A percentile compares a stretch with the other conserved stretches of the same genome.
These are phyloP conservation scores for Nectriaceae sp. DNA, from an alignment of 2,329 filamentous ascomycete genomes.

Conservation along the genomic window DNA sequence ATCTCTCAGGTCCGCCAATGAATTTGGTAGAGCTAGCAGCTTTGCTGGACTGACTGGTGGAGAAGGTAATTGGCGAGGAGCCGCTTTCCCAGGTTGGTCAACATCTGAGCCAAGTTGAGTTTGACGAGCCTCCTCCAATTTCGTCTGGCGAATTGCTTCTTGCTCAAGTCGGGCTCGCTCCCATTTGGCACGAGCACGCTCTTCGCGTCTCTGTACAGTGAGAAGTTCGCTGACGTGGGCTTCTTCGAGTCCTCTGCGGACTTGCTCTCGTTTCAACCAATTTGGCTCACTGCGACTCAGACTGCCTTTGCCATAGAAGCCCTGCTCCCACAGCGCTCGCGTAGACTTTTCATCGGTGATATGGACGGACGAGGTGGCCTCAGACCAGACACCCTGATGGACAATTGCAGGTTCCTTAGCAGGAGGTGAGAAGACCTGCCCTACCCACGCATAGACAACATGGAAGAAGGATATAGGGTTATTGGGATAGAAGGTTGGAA, in stretches of 20 bases:
- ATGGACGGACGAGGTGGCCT: slow-evolving; percentile 79
- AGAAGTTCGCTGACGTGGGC: slow-evolving; percentile 78
- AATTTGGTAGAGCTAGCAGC: slow-evolving; percentile 60
- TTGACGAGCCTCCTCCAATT: slow-evolving; percentile 45
- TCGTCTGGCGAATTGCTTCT: slow-evolving; percentile 76
- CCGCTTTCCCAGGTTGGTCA: slow-evolving; percentile 3
- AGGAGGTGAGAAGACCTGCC: slow-evolving; percentile 69
- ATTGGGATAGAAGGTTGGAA: slow-evolving; percentile 86
- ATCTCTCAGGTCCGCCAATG: slow-evolving; percentile 37
- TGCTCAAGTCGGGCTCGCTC: slow-evolving; percentile 87
- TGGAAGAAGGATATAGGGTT: slow-evolving; percentile 89
- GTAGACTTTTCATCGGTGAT: slow-evolving; percentile 76
- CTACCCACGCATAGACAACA: slow-evolving; percentile 75
- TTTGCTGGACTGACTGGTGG: slow-evolving; percentile 47
- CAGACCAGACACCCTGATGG: slow-evolving; percentile 79
- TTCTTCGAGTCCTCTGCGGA: slow-evolving; percentile 64
- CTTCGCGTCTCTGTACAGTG: slow-evolving; percentile 74
- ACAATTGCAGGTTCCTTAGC: slow-evolving; percentile 63
- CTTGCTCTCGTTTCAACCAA: slow-evolving; percentile 84
- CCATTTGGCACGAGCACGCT: slow-evolving; percentile 83
- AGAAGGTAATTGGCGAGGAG: slow-evolving; percentile 2
- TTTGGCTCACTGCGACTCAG: slow-evolving; percentile 93
- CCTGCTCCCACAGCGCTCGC: slow-evolving; percentile 88
- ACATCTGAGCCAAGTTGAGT: slow-evolving; percentile 23
- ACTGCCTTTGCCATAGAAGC: slow-evolving; percentile 94